A percentile compares a stretch with the other conserved stretches of the same genome.
Evolutionary conservation across 257 asterid species (phyloP).

Genomic region (Penstemon barbatus): DNA sequence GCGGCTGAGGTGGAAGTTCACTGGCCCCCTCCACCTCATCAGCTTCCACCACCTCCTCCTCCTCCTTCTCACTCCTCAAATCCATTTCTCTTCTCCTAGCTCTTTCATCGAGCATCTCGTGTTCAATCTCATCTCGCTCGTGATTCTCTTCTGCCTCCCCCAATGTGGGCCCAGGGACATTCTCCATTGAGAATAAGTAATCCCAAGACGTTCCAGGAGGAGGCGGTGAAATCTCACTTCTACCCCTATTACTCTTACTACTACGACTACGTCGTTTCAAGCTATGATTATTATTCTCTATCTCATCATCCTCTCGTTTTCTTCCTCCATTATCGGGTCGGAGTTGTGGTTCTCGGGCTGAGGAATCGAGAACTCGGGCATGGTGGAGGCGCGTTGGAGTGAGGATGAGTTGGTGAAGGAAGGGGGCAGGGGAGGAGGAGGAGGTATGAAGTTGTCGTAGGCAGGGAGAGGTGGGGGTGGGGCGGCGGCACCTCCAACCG

Average conservation of each 20-base stretch:
- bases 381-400: conserved; percentile 78
- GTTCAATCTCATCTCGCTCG: conserved; percentile 59
- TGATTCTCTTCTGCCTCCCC: conserved; percentile 64
- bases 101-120: conserved; percentile 55
- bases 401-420: conserved; percentile 42
- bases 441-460: conserved; percentile 56
- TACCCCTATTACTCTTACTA: conserved; percentile 41
- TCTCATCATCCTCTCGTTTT: conserved; percentile 59
- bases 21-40: conserved; percentile 49
- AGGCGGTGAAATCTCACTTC: conserved; percentile 42
- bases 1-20: conserved; percentile 66
- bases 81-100: conserved; percentile 50
- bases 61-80: conserved; percentile 43
- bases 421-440: conserved; percentile 66
- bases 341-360: conserved; percentile 42
- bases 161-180: conserved; percentile 62
- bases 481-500: conserved; percentile 26
- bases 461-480: conserved; percentile 48
- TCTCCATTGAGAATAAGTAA: conserved; percentile 58
- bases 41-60: conserved; percentile 31
- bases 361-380: conserved; percentile 74
- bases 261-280: conserved; percentile 60
- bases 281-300: conserved; percentile 46
- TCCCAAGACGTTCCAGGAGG: conserved; percentile 58
- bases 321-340: conserved; percentile 74